Evolutionary conservation across 768 basidiomycete species (phyloP).

Genomic region (Boletus barrowsii): DNA sequence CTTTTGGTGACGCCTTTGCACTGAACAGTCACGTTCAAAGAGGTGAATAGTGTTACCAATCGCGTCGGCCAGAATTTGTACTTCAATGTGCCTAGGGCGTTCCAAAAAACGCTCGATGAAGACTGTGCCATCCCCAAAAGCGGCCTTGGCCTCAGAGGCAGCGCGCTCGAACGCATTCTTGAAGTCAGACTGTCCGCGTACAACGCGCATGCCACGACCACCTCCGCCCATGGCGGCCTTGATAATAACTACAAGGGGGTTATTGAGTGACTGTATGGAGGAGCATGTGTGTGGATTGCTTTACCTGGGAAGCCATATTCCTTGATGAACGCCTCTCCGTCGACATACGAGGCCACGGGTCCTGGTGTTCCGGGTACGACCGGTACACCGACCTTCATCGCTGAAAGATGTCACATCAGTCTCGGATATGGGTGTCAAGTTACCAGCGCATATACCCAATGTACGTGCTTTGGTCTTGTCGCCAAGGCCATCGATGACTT

Average conservation of each 20-base stretch:
- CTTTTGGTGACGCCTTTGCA: conserved; percentile 97
- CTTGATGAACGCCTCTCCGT: conserved; percentile 86
- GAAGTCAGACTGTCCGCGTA: conserved; percentile 91
- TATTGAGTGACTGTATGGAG: conserved; percentile 4
- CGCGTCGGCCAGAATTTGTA: conserved; percentile 89
- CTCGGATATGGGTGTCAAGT: neutral
- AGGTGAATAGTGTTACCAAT: conserved; percentile 95
- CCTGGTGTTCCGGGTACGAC: conserved; percentile 99
- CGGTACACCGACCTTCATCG: conserved; percentile 88
- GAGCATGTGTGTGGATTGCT: conserved; percentile 1
- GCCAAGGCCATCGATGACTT: conserved; percentile 95
- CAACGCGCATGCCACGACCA: conserved; percentile 98
- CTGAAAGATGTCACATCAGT: conserved; percentile 37
- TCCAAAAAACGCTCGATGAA: conserved; percentile 99
- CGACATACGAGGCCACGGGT: conserved; percentile 73
- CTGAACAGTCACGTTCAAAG: conserved; percentile 99
- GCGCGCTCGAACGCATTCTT: conserved; percentile 87
- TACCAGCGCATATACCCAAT: conserved; percentile 51
- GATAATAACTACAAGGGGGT: conserved; percentile 74
- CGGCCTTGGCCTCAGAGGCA: conserved; percentile 90
- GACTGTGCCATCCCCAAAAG: conserved; percentile 98
- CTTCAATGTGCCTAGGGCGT: conserved; percentile 96
- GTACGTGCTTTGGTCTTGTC: conserved; percentile 98
- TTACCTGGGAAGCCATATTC: conserved; percentile 93
- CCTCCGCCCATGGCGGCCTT: conserved; percentile 99